Base-by-base conservation (phyloP, 768 basidiomycete genomes). In the Trametes punicea region DNA sequence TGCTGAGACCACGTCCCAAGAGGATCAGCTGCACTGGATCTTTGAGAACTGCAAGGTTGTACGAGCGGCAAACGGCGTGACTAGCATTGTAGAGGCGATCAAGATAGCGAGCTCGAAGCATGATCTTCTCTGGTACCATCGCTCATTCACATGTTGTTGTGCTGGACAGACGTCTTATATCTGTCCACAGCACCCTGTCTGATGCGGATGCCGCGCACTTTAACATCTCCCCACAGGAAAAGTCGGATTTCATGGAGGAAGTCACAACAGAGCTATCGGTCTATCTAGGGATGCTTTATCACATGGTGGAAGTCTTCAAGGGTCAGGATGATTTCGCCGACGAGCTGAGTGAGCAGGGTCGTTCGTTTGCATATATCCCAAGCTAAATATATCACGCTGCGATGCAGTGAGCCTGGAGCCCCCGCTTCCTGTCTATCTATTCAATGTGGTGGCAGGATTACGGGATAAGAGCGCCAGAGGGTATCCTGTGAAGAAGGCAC, bases 401-500 rank as follows among this genome's bases (percentile, higher is more conserved):
- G n/a, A 30, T 25, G 11, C 60, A 98, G 96, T 99, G 95, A 89
- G 88, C 62, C 78, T 96, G 73, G 92, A 96, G 44, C 95, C 95
- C 11, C 95, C 97, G 11, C 74, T 98, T 20, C 95, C 96, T 1
- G 85, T 96, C 6, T 94, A 94, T 66, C 76, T 98, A 16, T 92
- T 97, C 75, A 87, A 88, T 51, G 81, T 94, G 44, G 87, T 98
- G n/a, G 87, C 93, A 21, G 85, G 87, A 38, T 75, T 98, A 38
- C 85, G 92, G 62, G 96, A 98, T 69, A 93, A 93, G 74, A 90
- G 88, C 66, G 89, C 93, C 2, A 94, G 91, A 67, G 92, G 92
- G 5, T 99, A 97, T 72, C 97, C 97, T 0, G 90, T 97, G 64
- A 99, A 98, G 75, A 98, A 98, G 82, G 94, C 90, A 26, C 38